Conservation (phyloP, 2,329 filamentous ascomycete genomes). For the Aureobasidium subglaciale region DNA sequence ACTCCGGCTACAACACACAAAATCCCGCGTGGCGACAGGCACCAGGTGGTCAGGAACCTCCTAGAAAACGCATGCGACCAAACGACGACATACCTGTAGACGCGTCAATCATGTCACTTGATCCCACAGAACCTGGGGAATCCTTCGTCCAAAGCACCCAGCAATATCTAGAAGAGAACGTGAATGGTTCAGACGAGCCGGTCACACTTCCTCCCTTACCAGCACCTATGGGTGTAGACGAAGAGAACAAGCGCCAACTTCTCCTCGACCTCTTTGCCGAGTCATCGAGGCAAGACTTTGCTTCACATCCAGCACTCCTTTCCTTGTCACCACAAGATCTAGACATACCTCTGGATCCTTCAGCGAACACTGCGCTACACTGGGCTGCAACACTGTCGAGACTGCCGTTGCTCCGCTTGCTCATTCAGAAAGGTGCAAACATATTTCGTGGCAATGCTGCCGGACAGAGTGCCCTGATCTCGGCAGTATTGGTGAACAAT, state of each 20-base stretch:
- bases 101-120: conserved; percentile 53
- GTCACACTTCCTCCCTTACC: conserved; percentile 59
- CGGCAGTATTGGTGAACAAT: conserved; percentile 87
- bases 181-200: conserved; percentile 46
- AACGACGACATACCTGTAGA: conserved; percentile 38
- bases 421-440: conserved; percentile 78
- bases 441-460: conserved; percentile 81
- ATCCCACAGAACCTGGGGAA: conserved; percentile 73
- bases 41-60: conserved; percentile 54
- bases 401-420: conserved; percentile 69
- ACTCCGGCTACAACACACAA: conserved; percentile 63
- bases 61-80: conserved; percentile 65
- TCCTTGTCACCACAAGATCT: conserved; percentile 72
- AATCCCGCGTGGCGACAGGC: conserved; percentile 20
- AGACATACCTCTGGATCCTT: conserved; percentile 85
- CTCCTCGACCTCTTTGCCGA: conserved; percentile 66
- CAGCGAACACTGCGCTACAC: conserved; percentile 83
- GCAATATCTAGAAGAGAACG: conserved; percentile 30
- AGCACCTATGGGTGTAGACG: conserved; percentile 52
- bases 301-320: conserved; percentile 68
- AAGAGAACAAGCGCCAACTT: conserved; percentile 72
- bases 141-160: conserved; percentile 61
- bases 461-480: conserved; percentile 88
- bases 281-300: conserved; percentile 59
- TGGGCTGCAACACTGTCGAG: conserved; percentile 93